Evolutionary conservation across 1,284 basidiomycete species (phyloP).

Genomic region (Cystobasidium slooffiae): DNA sequence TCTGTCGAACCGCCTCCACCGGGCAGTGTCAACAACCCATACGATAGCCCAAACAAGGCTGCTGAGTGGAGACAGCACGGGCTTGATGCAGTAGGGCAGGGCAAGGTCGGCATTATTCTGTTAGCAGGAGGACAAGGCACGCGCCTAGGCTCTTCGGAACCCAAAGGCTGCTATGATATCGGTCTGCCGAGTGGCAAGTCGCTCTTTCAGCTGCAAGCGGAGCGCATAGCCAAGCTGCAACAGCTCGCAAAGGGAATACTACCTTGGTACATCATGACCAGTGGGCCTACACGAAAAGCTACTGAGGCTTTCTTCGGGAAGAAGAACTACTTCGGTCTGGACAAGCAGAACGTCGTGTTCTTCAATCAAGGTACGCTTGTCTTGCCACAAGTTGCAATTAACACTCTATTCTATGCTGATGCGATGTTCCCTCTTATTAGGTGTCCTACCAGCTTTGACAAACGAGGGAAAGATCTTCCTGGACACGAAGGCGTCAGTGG

Average conservation of each 20-base stretch:
- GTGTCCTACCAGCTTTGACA: slow-evolving; percentile 91
- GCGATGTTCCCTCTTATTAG: slow-evolving; percentile 60
- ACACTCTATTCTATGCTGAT: slow-evolving; percentile 10
- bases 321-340: slow-evolving; percentile 82
- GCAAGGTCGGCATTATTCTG: slow-evolving; percentile 87
- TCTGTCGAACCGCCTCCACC: slow-evolving; percentile 77
- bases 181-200: slow-evolving; percentile 88
- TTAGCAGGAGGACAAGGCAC: slow-evolving; percentile 99
- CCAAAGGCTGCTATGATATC: slow-evolving; percentile 99
- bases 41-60: slow-evolving; percentile 64
- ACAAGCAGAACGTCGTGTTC: slow-evolving; percentile 79
- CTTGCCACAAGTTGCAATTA: neutral
- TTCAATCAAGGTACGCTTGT: slow-evolving; percentile 87
- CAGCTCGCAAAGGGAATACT: slow-evolving; percentile 73
- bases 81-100: slow-evolving; percentile 75
- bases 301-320: slow-evolving; percentile 85
- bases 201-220: slow-evolving; percentile 96
- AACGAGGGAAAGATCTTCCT: slow-evolving; percentile 93
- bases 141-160: slow-evolving; percentile 84
- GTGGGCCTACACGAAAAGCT: slow-evolving; percentile 85
- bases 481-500: slow-evolving; percentile 74
- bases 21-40: slow-evolving; percentile 69
- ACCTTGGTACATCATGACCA: slow-evolving; percentile 99
- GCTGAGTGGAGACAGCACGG: slow-evolving; percentile 75
- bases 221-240: slow-evolving; percentile 85